Percentiles rank a stretch among this genome's conserved stretches.
Evolutionary conservation across 257 asterid genomes (phyloP).

Genomic region (Solanum etuberosum): DNA sequence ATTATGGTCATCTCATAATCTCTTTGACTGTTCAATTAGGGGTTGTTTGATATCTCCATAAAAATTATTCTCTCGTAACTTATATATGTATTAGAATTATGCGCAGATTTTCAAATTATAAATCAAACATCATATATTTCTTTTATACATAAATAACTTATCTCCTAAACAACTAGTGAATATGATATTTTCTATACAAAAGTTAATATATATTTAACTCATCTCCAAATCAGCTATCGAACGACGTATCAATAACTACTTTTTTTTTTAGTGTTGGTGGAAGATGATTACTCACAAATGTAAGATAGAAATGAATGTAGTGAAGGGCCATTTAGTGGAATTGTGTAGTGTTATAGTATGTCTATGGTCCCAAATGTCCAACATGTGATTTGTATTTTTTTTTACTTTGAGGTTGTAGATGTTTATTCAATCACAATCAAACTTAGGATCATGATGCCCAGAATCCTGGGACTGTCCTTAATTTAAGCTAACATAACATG

Average conservation of each 20-base stretch:
- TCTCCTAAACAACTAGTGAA: background rate
- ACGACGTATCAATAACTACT: background rate
- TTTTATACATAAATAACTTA: background rate
- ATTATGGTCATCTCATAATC: background rate
- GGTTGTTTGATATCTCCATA: too few species aligned
- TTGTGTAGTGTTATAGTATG: background rate
- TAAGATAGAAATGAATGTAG: background rate
- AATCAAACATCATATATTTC: accelerated
- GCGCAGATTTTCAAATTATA: background rate
- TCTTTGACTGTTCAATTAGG: background rate
- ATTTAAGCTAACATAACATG: background rate
- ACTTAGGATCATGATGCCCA: background rate
- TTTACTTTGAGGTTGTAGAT: background rate
- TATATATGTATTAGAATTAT: too few species aligned
- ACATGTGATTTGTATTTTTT: background rate
- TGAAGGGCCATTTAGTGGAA: background rate
- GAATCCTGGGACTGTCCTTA: background rate
- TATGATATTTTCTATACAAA: background rate
- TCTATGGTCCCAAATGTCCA: background rate
- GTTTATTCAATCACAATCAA: background rate
- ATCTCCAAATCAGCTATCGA: background rate
- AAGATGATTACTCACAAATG: background rate
- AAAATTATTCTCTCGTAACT: too few species aligned
- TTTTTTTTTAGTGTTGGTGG: background rate
- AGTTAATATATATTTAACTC: background rate